These are phyloP conservation scores for Starmerella vaccinii DNA, from an alignment of 805 yeast species.

Conservation along the genomic window DNA sequence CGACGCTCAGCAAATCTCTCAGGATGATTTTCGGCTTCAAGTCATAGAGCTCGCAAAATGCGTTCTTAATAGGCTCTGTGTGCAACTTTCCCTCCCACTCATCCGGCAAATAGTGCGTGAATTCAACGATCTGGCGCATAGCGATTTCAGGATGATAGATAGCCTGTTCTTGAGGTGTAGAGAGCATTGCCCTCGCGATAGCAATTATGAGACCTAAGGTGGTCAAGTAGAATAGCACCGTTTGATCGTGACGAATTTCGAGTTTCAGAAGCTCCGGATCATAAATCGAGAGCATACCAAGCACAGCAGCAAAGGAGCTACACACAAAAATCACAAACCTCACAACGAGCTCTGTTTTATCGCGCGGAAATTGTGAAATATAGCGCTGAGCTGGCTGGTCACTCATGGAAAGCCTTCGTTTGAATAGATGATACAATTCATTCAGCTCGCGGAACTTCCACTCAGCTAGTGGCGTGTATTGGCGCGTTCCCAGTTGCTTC, in stretches of 20 bases:
- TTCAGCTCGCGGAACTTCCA: conserved; percentile 94
- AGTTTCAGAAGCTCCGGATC: conserved; percentile 88
- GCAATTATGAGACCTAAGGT: conserved; percentile 85
- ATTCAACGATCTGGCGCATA: conserved; percentile 67
- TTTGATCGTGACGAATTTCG: conserved; percentile 70
- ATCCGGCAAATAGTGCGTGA: conserved; percentile 81
- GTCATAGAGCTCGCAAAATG: conserved; percentile 70
- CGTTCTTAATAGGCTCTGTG: conserved; percentile 70
- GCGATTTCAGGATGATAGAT: conserved; percentile 92
- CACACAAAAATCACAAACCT: conserved; percentile 61
- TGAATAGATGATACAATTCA: conserved; percentile 82
- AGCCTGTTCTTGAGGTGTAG: conserved; percentile 42
- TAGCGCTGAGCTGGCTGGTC: conserved; percentile 71
- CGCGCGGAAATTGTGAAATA: conserved; percentile 86
- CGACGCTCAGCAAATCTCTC: conserved; percentile 69
- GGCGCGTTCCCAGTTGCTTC: conserved; percentile 66
- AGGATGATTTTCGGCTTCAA: conserved; percentile 59
- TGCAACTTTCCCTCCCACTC: conserved; percentile 82
- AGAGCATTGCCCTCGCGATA: conserved; percentile 58
- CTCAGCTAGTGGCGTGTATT: conserved; percentile 86
- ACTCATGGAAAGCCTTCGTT: conserved; percentile 65
- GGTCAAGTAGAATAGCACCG: conserved; percentile 80
- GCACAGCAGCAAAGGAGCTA: conserved; percentile 82
- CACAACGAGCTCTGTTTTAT: conserved; percentile 45
- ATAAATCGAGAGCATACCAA: conserved; percentile 62